A percentile compares a stretch with the other conserved stretches of the same genome.
Evolutionary conservation across 345 rosid genomes (phyloP).

Genomic region (Sisymbrium irio): DNA sequence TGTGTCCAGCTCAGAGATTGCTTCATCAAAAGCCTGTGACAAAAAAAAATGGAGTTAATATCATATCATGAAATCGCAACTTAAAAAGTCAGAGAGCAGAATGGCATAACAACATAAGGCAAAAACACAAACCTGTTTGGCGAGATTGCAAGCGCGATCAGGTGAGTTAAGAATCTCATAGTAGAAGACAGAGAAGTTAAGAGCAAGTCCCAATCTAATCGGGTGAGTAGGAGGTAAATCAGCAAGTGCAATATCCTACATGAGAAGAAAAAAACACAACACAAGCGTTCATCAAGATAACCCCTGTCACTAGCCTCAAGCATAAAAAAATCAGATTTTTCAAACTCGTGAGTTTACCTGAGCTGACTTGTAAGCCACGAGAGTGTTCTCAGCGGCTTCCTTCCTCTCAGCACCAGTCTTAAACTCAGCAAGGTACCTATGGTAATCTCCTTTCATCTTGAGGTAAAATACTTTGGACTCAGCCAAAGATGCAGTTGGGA

Average conservation of each 20-base stretch:
- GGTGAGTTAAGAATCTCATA: constrained; percentile 99
- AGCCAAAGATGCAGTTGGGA: constrained; percentile 81
- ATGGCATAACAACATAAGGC: not conserved
- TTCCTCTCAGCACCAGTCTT: constrained; percentile 94
- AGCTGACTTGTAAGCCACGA: constrained; percentile 94
- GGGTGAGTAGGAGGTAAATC: constrained; percentile 98
- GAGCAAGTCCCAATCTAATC: constrained; percentile 94
- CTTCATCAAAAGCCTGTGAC: constrained; percentile 94
- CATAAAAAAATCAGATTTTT: not conserved
- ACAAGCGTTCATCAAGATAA: not conserved
- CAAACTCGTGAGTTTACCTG: constrained; percentile 50
- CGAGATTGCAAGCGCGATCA: constrained; percentile 96
- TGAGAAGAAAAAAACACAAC: not conserved
- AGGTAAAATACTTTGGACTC: constrained; percentile 98
- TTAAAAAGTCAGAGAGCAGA: not conserved
- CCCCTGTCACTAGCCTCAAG: not conserved
- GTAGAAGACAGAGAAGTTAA: constrained; percentile 97
- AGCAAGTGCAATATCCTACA: constrained; percentile 89
- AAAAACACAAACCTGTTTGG: constrained; percentile 67
- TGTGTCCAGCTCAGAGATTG: constrained; percentile 94
- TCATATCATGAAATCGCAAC: not conserved
- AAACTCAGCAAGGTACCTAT: constrained; percentile 98
- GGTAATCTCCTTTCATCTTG: constrained; percentile 98
- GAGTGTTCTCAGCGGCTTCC: constrained; percentile 97
- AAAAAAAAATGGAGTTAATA: not conserved